A percentile compares a stretch with the other conserved stretches of the same genome.
phyloP scores from a whole-genome alignment of 2,329 filamentous ascomycete genomes.

The Fusarium musae region DNA sequence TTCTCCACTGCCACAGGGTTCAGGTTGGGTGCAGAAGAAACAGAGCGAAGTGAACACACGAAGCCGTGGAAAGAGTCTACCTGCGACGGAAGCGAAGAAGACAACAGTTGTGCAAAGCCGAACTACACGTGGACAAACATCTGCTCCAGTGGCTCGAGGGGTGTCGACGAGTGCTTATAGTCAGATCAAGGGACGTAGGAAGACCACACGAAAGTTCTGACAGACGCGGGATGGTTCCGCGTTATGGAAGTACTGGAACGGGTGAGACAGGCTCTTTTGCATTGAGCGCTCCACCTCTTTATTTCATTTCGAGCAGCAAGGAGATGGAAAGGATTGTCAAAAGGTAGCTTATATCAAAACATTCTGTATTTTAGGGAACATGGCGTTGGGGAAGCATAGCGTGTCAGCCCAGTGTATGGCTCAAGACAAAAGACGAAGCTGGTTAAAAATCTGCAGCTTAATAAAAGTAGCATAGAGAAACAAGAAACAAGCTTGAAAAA shows the following conservation, averaged over 20 bases:
- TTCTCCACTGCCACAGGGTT: conserved; percentile 26
- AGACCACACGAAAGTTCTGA: conserved; percentile 36
- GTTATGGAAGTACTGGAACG: conserved; percentile 14
- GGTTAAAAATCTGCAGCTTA: not conserved
- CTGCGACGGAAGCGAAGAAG: conserved; percentile 16
- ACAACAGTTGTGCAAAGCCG: not conserved
- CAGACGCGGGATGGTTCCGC: conserved; percentile 1
- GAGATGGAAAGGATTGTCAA: not conserved
- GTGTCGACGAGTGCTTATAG: conserved; percentile 38
- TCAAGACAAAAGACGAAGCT: conserved; percentile 8
- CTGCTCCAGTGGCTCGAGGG: conserved; percentile 32
- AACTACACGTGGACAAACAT: conserved; percentile 21
- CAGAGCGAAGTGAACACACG: conserved; percentile 28
- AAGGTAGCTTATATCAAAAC: conserved; percentile 1
- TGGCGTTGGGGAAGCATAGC: conserved; percentile 22
- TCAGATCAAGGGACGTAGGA: conserved; percentile 40
- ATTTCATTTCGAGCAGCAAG: not conserved
- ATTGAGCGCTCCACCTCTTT: not conserved
- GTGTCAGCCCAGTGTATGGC: conserved; percentile 17
- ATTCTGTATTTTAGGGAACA: conserved; percentile 24
- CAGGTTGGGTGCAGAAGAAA: conserved; percentile 39
- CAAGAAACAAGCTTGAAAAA: not conserved
- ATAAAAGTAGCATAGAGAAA: not conserved
- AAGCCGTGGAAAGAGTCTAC: conserved; percentile 35
- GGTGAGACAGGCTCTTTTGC: not conserved